Evolutionary conservation across 2,329 filamentous ascomycete genomes (phyloP), one percentile per base, ranked within the genome.

Genomic region (Diplocarpon mali): DNA sequence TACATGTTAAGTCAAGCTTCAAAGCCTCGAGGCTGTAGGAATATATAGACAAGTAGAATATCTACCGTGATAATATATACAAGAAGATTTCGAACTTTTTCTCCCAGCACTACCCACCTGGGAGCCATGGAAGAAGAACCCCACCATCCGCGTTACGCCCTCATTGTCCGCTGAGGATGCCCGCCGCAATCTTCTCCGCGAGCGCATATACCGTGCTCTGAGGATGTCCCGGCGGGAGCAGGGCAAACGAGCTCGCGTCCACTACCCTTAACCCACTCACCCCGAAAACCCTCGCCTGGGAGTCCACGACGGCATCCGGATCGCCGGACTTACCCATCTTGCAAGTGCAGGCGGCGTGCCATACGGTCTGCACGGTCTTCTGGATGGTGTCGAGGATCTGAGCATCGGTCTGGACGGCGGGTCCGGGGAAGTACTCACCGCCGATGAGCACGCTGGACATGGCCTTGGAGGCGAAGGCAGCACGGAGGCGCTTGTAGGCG

Each of bases 341-440:
- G 7, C 65, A 66, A 0, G 75, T 80, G 0, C 73, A 72, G 0
- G 65, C 71, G 66, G 69, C 76, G 56, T 73, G 75, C 69, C 67
- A 78, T 28, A 54, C 44, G 11, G 45, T 44, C 6, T 43, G 42
- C 20, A 65, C 12, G 64, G 62, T 29, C 48, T 43, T 14, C 57
- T 56, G 11, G 56, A 48, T 15, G 44, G 47, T 43, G 8, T 42
- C 41, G 16, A 49, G 32, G 27, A 59, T 55, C 37, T 59, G 36
- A 2, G 34, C 55, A 49, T 59, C 52, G 6, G 48, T 54, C 16
- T 45, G 35, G 1, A 51, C 45, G 4, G 36, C 36, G 6, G 16
- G 9, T 3, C 55, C 54, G 2, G 55, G 55, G 24, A 42, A 54
- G 11, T 42, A 45, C 37, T 59, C 57, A 1, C 50, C 52, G 2